Percentiles rank a stretch among this genome's conserved stretches.
These are phyloP conservation scores for Phytophthora aleatoria DNA, from an alignment of 352 stramenopile species.

Conservation along the genomic window DNA sequence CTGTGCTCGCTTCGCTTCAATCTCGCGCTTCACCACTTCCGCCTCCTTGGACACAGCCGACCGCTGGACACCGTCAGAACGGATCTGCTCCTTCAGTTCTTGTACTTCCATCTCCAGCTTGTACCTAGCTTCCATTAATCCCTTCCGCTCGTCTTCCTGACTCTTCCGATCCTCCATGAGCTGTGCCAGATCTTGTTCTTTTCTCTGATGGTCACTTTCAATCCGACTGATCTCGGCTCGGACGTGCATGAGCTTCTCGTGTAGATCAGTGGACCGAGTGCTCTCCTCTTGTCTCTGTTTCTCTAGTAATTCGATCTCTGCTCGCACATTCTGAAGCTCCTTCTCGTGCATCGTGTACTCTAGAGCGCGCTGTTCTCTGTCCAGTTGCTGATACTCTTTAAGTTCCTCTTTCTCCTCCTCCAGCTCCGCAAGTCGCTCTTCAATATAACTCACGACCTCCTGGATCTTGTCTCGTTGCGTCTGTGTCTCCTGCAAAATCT, in stretches of 20 bases:
- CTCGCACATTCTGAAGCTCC: conserved; percentile 68
- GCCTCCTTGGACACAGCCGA: conserved; percentile 57
- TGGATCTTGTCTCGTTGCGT: conserved; percentile 96
- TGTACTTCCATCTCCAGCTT: conserved; percentile 85
- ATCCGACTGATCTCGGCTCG: conserved; percentile 57
- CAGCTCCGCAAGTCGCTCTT: conserved; percentile 93
- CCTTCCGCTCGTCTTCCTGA: conserved; percentile 78
- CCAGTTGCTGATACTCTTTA: conserved; percentile 93
- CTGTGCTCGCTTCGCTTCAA: conserved; percentile 51
- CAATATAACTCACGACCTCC: conserved; percentile 95
- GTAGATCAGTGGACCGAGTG: conserved; percentile 52
- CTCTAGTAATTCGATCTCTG: conserved; percentile 75
- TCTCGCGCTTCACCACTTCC: conserved; percentile 56
- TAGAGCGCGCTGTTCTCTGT: conserved; percentile 94
- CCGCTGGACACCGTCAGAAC: conserved; percentile 50
- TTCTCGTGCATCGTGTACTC: conserved; percentile 97
- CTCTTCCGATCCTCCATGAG: conserved; percentile 54
- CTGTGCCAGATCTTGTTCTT: conserved; percentile 57
- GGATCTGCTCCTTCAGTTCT: conserved; percentile 70
- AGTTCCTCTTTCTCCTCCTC: conserved; percentile 99
- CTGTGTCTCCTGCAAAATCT: conserved; percentile 97
- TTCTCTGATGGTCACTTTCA: conserved; percentile 44
- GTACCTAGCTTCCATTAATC: conserved; percentile 75
- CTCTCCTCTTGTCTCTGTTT: conserved; percentile 65
- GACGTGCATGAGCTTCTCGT: conserved; percentile 72